Percentiles rank a stretch among this genome's conserved stretches.
phyloP scores from a whole-genome alignment of 495 filamentous ascomycete species.

The Penicillium soppii region DNA sequence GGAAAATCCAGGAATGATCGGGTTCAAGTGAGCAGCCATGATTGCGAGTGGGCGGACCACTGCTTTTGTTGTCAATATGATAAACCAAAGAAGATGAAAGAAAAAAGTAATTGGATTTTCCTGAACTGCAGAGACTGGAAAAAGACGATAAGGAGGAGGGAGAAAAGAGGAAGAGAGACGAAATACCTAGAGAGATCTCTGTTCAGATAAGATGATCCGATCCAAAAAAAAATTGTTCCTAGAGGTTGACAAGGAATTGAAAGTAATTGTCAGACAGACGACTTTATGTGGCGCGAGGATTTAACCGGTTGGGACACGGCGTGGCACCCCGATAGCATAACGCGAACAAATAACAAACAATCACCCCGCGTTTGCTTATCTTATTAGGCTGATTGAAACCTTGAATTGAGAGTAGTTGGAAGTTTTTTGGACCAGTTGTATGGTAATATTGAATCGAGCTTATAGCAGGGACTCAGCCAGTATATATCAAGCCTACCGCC shows the following conservation, averaged over 20 bases:
- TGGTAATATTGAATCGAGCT: background rate
- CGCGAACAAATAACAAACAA: background rate
- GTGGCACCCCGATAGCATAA: background rate
- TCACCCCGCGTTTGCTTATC: background rate
- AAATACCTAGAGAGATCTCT: too few relatives aligned
- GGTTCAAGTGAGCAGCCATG: constrained; percentile 4
- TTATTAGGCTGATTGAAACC: background rate
- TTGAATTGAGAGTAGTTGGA: background rate
- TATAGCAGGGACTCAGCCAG: background rate
- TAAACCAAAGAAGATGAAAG: too few relatives aligned
- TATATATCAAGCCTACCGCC: background rate
- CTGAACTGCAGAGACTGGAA: too few relatives aligned
- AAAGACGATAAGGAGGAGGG: too few relatives aligned
- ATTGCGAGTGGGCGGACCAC: background rate
- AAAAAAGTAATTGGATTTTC: too few relatives aligned
- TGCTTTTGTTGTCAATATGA: too few relatives aligned
- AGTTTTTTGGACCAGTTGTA: background rate
- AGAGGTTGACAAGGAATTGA: too few relatives aligned
- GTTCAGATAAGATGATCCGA: too few relatives aligned
- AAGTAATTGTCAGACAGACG: too few relatives aligned
- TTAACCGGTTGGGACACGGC: constrained; percentile 8
- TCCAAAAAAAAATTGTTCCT: too few relatives aligned
- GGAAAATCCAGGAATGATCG: constrained; percentile 24
- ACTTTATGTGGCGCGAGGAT: constrained; percentile 4
- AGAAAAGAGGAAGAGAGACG: background rate